A percentile compares a stretch with the other conserved stretches of the same genome.
phyloP scores from a whole-genome alignment of 306 rosid genomes.

The Astragalus glycyphyllos region DNA sequence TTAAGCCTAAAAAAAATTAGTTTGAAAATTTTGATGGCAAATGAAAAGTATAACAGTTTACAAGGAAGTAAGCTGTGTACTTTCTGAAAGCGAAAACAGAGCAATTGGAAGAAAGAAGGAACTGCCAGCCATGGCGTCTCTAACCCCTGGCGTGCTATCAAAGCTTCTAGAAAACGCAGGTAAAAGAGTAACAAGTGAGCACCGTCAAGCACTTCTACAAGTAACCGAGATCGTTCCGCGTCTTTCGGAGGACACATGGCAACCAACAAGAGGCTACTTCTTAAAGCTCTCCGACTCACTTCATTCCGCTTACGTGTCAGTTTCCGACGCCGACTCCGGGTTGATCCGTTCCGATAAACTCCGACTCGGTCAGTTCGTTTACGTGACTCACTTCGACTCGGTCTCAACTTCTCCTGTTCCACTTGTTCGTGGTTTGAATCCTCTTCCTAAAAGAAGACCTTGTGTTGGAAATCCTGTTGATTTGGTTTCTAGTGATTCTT shows the following conservation, averaged over 20 bases:
- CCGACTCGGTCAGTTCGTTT: conserved; percentile 76
- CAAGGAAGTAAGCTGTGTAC: too few relatives aligned
- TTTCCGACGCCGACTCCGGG: conserved; percentile 60
- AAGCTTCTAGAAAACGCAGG: conserved; percentile 71
- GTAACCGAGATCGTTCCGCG: conserved; percentile 73
- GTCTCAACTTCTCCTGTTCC: conserved; percentile 56
- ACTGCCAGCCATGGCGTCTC: conserved; percentile 62
- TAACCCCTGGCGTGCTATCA: conserved; percentile 72
- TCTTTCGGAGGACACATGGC: conserved; percentile 58
- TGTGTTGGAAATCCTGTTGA: conserved; percentile 71
- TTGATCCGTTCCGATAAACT: conserved; percentile 61
- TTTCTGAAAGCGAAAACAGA: not conserved
- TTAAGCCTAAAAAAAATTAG: too few relatives aligned
- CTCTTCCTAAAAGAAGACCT: conserved; percentile 57
- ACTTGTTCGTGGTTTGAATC: conserved; percentile 61
- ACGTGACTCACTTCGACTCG: conserved; percentile 60
- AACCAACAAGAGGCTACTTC: conserved; percentile 66
- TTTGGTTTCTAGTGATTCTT: conserved; percentile 56
- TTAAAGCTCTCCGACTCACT: conserved; percentile 74
- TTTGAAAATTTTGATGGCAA: not conserved
- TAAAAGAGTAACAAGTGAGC: conserved; percentile 57
- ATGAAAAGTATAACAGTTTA: not conserved
- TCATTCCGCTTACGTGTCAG: conserved; percentile 66
- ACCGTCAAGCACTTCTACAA: conserved; percentile 76
- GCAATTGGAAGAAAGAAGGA: not conserved